Evolutionary conservation across 2,329 filamentous ascomycete species (phyloP), one percentile per base, ranked within the genome.

Genomic region (Trichoderma arundinaceum): DNA sequence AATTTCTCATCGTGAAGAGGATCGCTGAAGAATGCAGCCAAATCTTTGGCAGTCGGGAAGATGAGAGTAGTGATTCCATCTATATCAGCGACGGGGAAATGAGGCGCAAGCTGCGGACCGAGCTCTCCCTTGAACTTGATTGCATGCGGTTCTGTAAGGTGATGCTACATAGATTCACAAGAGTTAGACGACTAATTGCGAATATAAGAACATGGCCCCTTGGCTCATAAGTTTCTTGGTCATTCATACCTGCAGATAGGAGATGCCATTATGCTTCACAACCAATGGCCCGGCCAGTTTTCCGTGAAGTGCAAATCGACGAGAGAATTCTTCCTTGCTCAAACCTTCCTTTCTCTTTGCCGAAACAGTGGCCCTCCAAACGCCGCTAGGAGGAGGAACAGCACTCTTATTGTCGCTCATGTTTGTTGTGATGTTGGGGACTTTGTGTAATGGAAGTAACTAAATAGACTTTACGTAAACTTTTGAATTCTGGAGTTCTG

Each of bases 251-350:
- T 59, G 53, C 12, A 58, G n/a, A 15, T 65, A 65, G 19, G 62
- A 65, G 1, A 65, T 65, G 19, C 53, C 46, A 15, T 65, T 65
- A 41, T 65, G 46, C 46, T 65, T 65, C 35, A 38, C 28, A 5
- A 44, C 46, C 6, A 65, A 2, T 7, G 44, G 62, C 6, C 62
- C 62, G 1, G 62, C 62, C 3, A 51, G 22, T 32, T n/a, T 58
- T 52, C 53, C 62, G 10, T 65, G 62, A 15, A 43, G 62, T 6
- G 44, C 53, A 46, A 59, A 65, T 15, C 62, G 62, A 58, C 62
- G 62, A 44, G 62, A 52, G 12, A 65, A 65, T 7, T 65, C 62
- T 15, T 65, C 62, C 19, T 59, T 52, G 12, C 35, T 44, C 35
- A 59, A 10, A 19, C 54, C 62, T 43, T 65, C 54, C 32, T 65